Percentiles rank a stretch among this genome's conserved stretches.
Conservation (phyloP, 495 filamentous ascomycete genomes). For the Penicillium manginii region DNA sequence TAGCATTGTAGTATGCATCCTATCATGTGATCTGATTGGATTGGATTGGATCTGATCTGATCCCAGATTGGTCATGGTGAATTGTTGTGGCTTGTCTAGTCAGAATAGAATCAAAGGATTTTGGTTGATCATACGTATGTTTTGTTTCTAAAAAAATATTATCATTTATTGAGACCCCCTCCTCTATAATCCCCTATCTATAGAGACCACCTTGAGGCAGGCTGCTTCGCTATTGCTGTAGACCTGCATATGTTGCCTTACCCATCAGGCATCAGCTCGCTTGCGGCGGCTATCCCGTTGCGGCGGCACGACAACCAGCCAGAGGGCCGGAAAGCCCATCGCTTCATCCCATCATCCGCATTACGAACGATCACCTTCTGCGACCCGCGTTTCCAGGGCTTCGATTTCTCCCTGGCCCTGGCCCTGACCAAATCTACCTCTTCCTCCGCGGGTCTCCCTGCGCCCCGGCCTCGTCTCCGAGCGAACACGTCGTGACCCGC, state of each 20-base stretch:
- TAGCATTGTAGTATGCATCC: no score
- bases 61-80: no score
- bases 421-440: constrained; percentile 6
- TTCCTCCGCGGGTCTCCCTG: constrained; percentile 18
- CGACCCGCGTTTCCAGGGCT: constrained; percentile 21
- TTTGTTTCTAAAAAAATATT: no score
- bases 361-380: constrained; percentile 22
- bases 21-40: no score
- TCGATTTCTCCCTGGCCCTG: constrained; percentile 14
- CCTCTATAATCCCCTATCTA: not conserved
- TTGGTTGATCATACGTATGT: not conserved
- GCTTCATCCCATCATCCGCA: constrained; percentile 34
- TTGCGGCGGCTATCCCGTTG: constrained; percentile 53
- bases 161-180: not conserved
- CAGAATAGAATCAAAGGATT: no score
- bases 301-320: constrained; percentile 51
- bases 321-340: constrained; percentile 46
- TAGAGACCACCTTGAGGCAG: no score
- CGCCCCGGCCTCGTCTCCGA: constrained; percentile 20
- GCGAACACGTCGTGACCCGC: constrained; percentile 31
- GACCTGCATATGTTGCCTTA: constrained; percentile 20
- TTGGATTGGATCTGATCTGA: no score
- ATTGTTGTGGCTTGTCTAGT: no score
- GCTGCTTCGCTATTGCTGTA: no score
- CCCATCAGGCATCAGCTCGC: constrained; percentile 35